Percentiles rank a stretch among this genome's conserved stretches.
Conservation (phyloP, 768 basidiomycete species). For the Lactarius akahatsu region DNA sequence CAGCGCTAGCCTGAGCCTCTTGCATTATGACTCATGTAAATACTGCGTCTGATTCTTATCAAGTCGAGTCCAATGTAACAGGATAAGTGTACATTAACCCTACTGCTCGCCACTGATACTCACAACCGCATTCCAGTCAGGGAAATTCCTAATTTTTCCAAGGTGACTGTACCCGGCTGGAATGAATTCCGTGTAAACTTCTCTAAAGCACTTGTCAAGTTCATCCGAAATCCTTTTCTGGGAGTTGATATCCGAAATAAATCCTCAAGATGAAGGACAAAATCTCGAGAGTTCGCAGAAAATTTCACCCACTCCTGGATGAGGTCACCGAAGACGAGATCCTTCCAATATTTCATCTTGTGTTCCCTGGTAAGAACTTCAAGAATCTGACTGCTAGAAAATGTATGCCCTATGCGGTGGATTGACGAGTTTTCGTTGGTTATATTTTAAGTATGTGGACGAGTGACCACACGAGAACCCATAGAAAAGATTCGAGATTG, state of each 20-base stretch:
- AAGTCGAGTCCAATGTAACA: no score
- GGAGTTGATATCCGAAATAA: not conserved
- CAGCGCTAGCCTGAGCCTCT: no score
- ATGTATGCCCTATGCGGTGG: not conserved
- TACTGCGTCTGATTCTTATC: no score
- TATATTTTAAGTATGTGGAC: not conserved
- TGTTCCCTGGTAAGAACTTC: not conserved
- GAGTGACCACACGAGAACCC: not conserved
- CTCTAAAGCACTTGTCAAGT: not conserved
- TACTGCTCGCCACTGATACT: not conserved
- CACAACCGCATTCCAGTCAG: not conserved
- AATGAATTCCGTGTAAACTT: not conserved
- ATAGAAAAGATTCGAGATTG: constrained; percentile 6
- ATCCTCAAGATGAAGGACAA: no score
- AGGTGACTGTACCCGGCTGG: not conserved
- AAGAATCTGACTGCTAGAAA: not conserved
- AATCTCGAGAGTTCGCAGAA: not conserved
- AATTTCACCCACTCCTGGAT: not conserved
- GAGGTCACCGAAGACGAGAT: not conserved
- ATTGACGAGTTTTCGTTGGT: not conserved
- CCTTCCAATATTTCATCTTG: not conserved
- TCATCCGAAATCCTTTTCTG: not conserved
- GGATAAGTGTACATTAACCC: no score
- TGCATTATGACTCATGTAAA: no score
- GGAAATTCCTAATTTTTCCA: not conserved